Conservation (phyloP, 2,329 filamentous ascomycete species). For the Hirsutella minnesotensis region DNA sequence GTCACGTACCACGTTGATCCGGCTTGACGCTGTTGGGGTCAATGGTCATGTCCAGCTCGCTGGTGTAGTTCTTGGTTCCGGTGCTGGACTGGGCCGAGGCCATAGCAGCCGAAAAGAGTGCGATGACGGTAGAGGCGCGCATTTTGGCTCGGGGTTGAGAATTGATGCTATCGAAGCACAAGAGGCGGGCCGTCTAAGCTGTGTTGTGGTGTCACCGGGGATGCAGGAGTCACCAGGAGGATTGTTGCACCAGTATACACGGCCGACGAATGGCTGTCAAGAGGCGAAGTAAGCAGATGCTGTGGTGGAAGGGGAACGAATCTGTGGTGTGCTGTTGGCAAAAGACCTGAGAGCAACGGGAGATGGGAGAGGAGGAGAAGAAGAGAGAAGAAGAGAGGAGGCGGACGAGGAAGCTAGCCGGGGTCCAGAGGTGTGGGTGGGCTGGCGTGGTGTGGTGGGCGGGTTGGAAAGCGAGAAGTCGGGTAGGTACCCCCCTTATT, state of each 20-base stretch:
- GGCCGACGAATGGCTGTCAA: slow-evolving; percentile 3
- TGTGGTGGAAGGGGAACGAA: slow-evolving; percentile 4
- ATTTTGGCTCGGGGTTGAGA: slow-evolving; percentile 13
- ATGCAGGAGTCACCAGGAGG: slow-evolving; percentile 2
- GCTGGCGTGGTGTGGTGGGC: background rate
- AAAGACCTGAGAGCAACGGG: background rate
- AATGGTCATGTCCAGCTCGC: slow-evolving; percentile 28
- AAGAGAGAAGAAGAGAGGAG: slow-evolving; percentile 1
- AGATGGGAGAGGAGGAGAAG: background rate
- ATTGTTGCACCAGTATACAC: background rate
- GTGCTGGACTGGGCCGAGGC: slow-evolving; percentile 23
- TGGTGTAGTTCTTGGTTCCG: slow-evolving; percentile 26
- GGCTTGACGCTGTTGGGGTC: slow-evolving; percentile 22
- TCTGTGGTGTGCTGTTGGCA: slow-evolving; percentile 1
- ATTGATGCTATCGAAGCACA: background rate
- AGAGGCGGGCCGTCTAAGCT: background rate
- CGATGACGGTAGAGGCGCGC: slow-evolving; percentile 26
- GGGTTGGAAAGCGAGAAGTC: no score
- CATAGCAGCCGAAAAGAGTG: slow-evolving; percentile 31
- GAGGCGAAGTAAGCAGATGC: slow-evolving; percentile 1
- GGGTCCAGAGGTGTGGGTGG: background rate
- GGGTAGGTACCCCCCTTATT: no score
- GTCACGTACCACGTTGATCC: slow-evolving; percentile 25
- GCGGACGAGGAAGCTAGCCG: background rate
- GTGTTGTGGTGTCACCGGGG: background rate